Evolutionary conservation across 1,139 yeast genomes (phyloP).

Genomic region (Hemisphaericaspora lyxosophila): DNA sequence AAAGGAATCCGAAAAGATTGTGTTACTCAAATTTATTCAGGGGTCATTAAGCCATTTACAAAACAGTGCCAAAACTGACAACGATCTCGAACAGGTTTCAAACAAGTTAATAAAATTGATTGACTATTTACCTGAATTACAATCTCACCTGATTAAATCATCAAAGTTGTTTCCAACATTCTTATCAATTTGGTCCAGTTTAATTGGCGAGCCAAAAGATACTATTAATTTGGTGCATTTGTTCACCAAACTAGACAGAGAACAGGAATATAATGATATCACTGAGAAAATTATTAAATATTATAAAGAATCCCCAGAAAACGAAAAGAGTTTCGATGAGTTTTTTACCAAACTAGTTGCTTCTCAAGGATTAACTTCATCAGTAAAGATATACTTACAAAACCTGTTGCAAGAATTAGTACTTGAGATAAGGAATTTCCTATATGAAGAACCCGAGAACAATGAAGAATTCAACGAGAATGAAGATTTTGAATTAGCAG

Average conservation of each 20-base stretch:
- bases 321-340: constrained; percentile 14
- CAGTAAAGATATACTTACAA: constrained; percentile 25
- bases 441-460: constrained; percentile 9
- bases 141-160: constrained; percentile 22
- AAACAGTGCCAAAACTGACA: constrained; percentile 12
- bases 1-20: constrained; percentile 18
- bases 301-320: constrained; percentile 19
- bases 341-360: constrained; percentile 16
- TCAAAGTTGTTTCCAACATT: constrained; percentile 21
- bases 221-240: constrained; percentile 20
- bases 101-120: constrained; percentile 22
- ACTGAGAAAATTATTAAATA: constrained; percentile 25
- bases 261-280: constrained; percentile 27
- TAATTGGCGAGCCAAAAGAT: constrained; percentile 20
- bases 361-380: constrained; percentile 19
- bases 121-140: constrained; percentile 24
- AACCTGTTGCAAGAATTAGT: constrained; percentile 23
- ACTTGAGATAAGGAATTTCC: constrained; percentile 7
- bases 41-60: constrained; percentile 26
- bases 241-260: constrained; percentile 26
- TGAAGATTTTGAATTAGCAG: constrained; percentile 4
- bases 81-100: constrained; percentile 18
- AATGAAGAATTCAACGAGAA: constrained; percentile 9
- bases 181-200: constrained; percentile 30
- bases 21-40: constrained; percentile 26